A percentile compares a stretch with the other conserved stretches of the same genome.
Evolutionary conservation across 176 grass and related monocot species (phyloP).

Genomic region (Avena insularis): DNA sequence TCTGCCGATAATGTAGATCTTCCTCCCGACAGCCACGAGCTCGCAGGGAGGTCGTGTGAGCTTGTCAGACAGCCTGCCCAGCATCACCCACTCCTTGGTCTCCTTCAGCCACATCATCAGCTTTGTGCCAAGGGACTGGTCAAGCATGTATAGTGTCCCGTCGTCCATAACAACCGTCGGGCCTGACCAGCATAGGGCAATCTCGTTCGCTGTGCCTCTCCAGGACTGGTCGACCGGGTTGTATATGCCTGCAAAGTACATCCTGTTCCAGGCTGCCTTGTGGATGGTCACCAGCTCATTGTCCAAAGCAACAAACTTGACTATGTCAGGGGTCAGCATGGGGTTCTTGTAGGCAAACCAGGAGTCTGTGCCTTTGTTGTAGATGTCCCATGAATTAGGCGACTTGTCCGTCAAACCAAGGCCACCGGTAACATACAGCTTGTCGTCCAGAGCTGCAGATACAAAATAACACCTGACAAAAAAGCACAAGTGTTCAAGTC

Average conservation of each 20-base stretch:
- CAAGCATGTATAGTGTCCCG: constrained; percentile 64
- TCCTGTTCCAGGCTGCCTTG: constrained; percentile 51
- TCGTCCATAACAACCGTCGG: constrained; percentile 56
- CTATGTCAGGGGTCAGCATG: constrained; percentile 59
- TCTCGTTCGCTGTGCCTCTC: constrained; percentile 54
- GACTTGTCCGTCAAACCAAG: constrained; percentile 54
- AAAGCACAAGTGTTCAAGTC: neutral
- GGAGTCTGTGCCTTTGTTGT: constrained; percentile 50
- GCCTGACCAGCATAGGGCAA: constrained; percentile 51
- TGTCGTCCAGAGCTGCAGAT: constrained; percentile 58
- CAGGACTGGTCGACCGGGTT: constrained; percentile 46
- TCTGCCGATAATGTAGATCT: constrained; percentile 56
- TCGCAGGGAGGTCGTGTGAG: constrained; percentile 42
- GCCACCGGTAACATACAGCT: constrained; percentile 60
- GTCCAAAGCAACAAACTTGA: constrained; percentile 63
- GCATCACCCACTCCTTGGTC: constrained; percentile 50
- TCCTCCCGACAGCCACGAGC: constrained; percentile 57
- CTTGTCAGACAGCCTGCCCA: constrained; percentile 63
- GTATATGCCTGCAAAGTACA: constrained; percentile 66
- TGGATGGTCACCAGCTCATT: constrained; percentile 69
- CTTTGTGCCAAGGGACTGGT: constrained; percentile 46
- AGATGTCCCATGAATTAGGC: constrained; percentile 83
- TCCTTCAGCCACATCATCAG: constrained; percentile 68
- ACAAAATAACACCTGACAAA: constrained; percentile 70
- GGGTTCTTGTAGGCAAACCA: constrained; percentile 62